Evolutionary conservation across 2,329 filamentous ascomycete genomes (phyloP).

Genomic region (Pyricularia sp.): DNA sequence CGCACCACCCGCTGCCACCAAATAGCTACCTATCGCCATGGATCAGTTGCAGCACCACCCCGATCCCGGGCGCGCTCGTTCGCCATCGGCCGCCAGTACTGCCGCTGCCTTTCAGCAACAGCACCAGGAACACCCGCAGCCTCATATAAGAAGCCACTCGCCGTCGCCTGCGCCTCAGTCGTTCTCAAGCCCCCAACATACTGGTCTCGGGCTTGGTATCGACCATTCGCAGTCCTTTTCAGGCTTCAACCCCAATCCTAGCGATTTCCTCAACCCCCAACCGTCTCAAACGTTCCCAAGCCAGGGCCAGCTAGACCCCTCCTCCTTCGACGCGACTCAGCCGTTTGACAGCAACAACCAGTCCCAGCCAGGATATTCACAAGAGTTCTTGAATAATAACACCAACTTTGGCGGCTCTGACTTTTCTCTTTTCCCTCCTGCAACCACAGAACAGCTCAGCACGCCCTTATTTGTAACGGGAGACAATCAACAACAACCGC

Average conservation of each 20-base stretch:
- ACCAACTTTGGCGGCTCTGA: constrained; percentile 39
- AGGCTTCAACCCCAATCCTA: constrained; percentile 32
- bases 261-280: constrained; percentile 41
- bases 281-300: constrained; percentile 20
- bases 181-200: constrained; percentile 42
- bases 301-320: constrained; percentile 24
- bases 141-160: constrained; percentile 61
- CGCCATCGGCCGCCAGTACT: constrained; percentile 45
- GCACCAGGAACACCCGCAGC: constrained; percentile 36
- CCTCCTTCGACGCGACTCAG: constrained; percentile 7
- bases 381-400: constrained; percentile 34
- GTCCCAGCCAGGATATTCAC: constrained; percentile 12
- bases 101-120: constrained; percentile 24
- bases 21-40: constrained; percentile 25
- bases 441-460: constrained; percentile 49
- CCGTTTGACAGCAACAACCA: constrained; percentile 33
- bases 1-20: constrained; percentile 7
- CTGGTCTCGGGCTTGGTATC: constrained; percentile 49
- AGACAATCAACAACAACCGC: constrained; percentile 22
- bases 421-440: constrained; percentile 55
- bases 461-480: constrained; percentile 48
- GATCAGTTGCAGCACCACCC: constrained; percentile 32
- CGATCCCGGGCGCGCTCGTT: constrained; percentile 43
- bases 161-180: constrained; percentile 41
- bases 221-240: constrained; percentile 37